A percentile compares a stretch with the other conserved stretches of the same genome.
Evolutionary conservation across 2,329 filamentous ascomycete genomes (phyloP).

Genomic region (Neoscytalidium dimidiatum): DNA sequence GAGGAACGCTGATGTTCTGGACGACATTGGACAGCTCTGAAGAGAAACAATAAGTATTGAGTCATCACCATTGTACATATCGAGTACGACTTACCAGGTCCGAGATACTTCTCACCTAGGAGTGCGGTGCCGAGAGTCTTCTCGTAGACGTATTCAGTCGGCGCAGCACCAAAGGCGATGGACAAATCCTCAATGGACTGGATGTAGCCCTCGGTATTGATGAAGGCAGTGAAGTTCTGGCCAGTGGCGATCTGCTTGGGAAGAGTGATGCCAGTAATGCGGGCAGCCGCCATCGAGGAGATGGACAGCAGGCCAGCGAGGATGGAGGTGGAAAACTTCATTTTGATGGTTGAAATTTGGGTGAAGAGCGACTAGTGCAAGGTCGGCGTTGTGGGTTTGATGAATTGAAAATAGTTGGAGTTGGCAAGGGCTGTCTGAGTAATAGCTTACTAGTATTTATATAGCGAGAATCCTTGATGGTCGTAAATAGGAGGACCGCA

Average conservation of each 20-base stretch:
- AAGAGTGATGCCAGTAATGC: constrained; percentile 49
- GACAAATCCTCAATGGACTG: constrained; percentile 48
- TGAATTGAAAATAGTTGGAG: not conserved
- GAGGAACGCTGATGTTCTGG: constrained; percentile 28
- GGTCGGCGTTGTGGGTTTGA: not conserved
- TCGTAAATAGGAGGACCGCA: not conserved
- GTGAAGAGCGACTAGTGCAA: not conserved
- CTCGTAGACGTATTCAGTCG: constrained; percentile 26
- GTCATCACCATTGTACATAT: not conserved
- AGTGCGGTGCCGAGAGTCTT: constrained; percentile 31
- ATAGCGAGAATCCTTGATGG: not conserved
- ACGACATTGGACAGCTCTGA: constrained; percentile 25
- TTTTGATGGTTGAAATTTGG: constrained; percentile 9
- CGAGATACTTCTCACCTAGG: not conserved
- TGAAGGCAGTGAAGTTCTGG: constrained; percentile 38
- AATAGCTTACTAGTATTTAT: not conserved
- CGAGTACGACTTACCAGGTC: not conserved
- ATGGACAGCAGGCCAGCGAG: constrained; percentile 24
- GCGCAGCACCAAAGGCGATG: constrained; percentile 45
- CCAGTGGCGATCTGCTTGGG: constrained; percentile 45
- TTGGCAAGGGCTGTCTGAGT: not conserved
- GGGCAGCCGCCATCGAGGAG: constrained; percentile 33
- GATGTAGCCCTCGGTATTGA: constrained; percentile 47
- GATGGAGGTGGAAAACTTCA: constrained; percentile 24
- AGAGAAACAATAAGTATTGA: not conserved